Evolutionary conservation across 1,284 basidiomycete genomes (phyloP).

Genomic region (Fomitopsis schrenkii): DNA sequence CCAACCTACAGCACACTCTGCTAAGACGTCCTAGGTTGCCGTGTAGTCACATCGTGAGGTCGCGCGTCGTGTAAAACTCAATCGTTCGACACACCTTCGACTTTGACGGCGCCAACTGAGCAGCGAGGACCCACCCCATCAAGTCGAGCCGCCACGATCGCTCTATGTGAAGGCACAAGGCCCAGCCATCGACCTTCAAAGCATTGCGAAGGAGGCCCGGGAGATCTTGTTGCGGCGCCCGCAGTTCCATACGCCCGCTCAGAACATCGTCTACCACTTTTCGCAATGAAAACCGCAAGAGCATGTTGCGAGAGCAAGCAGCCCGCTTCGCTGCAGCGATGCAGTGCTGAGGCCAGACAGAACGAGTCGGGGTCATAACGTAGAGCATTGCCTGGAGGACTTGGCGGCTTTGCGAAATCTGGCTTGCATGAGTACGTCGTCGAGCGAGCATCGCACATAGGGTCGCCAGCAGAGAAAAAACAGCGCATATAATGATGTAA

Average conservation of each 20-base stretch:
- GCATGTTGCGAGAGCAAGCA: neutral
- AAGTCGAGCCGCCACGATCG: constrained; percentile 3
- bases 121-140: neutral
- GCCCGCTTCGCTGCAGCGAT: neutral
- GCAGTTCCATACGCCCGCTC: constrained; percentile 4
- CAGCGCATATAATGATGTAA: neutral
- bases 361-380: constrained; percentile 7
- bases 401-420: neutral
- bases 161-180: neutral
- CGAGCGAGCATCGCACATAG: neutral
- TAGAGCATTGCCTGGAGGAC: constrained; percentile 2
- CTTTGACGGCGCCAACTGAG: constrained; percentile 1
- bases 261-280: constrained; percentile 3
- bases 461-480: neutral
- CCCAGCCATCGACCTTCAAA: neutral
- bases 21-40: too few species aligned
- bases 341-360: constrained; percentile 5
- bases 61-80: neutral
- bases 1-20: too few species aligned
- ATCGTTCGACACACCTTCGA: neutral
- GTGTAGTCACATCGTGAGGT: neutral
- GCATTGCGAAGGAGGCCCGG: neutral
- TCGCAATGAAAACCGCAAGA: constrained; percentile 1
- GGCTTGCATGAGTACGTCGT: neutral
- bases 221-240: constrained; percentile 1